These are phyloP conservation scores for Xylariaceae sp. DNA, from an alignment of 2,329 filamentous ascomycete genomes.

Conservation along the genomic window DNA sequence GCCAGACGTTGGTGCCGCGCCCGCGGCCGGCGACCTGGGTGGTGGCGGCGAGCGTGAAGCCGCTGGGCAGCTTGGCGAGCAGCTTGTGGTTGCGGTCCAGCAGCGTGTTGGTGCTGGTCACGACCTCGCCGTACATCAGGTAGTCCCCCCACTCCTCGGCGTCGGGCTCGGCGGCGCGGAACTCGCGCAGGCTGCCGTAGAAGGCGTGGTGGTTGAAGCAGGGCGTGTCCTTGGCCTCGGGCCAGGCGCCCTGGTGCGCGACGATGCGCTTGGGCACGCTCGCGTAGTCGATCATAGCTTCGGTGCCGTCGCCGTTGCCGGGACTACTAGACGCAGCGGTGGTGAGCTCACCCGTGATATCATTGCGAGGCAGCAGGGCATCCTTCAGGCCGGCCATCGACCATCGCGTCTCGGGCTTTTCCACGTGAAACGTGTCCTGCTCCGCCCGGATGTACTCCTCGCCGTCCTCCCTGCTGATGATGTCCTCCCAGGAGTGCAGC, in stretches of 20 bases:
- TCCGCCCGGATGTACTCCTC: conserved; percentile 71
- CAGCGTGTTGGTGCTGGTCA: conserved; percentile 90
- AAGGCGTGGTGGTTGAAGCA: conserved; percentile 79
- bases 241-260: conserved; percentile 60
- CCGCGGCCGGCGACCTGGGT: conserved; percentile 84
- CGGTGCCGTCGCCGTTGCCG: conserved; percentile 25
- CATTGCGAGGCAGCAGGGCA: conserved; percentile 39
- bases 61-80: conserved; percentile 67
- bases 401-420: conserved; percentile 57
- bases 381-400: conserved; percentile 44
- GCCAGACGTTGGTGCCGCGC: conserved; percentile 88
- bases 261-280: conserved; percentile 66
- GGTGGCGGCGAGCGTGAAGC: conserved; percentile 83
- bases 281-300: conserved; percentile 67
- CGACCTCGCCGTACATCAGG: conserved; percentile 81
- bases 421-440: conserved; percentile 73
- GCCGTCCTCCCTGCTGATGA: conserved; percentile 57
- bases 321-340: conserved; percentile 22
- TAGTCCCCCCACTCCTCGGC: conserved; percentile 65
- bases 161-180: conserved; percentile 50
- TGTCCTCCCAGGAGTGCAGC: conserved; percentile 57
- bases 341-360: conserved; percentile 18
- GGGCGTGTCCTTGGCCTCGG: conserved; percentile 66
- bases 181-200: conserved; percentile 63
- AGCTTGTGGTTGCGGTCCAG: conserved; percentile 83